Evolutionary conservation across 2,329 filamentous ascomycete genomes (phyloP), one percentile per base, ranked within the genome.

Genomic region (Beauveria caledonica): DNA sequence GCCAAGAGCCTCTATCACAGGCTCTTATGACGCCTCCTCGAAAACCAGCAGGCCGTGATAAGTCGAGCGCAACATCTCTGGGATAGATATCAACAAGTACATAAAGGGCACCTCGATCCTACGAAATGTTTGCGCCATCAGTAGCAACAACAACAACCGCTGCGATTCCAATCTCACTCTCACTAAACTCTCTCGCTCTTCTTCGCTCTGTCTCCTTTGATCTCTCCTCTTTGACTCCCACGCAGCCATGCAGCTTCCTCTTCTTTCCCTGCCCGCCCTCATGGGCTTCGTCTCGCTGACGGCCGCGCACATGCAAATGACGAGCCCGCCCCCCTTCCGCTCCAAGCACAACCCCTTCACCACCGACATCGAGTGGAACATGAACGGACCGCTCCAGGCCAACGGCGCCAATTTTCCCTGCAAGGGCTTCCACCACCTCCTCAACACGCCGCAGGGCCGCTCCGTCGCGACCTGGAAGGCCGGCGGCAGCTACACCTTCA

Each of bases 391-490:
- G 1, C 78, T 92, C 45, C 69, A 72, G 1, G 67, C 76, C n/a
- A 77, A 78, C 62, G 86, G 86, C 39, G 78, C 80, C 55, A 81
- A 91, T 71, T 92, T 84, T 68, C 86, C 89, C 1, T 93, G 89
- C 80, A 91, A 92, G 76, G 83, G 85, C 62, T 77, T 77, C 67
- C 75, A 80, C 48, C 69, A 67, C 50, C 71, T 77, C 23, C 64
- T 79, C 19, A 77, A 75, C 65, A 75, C 74, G 36, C 44, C 71
- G 19, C 72, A 74, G 51, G 80, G 82, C 64, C 70, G 74, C 13
- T 72, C 81, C 3, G 80, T 83, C n/a, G 81, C 80, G 17, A 83
- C 77, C 17, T 90, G 86, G 68, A 69, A 73, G 5, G 80, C 83
- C 3, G 87, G 87, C 25, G 72, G 77, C 56, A 73, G 74, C 21